Base-by-base conservation (phyloP, 2,329 filamentous ascomycete species). In the Aureobasidium sp. region DNA sequence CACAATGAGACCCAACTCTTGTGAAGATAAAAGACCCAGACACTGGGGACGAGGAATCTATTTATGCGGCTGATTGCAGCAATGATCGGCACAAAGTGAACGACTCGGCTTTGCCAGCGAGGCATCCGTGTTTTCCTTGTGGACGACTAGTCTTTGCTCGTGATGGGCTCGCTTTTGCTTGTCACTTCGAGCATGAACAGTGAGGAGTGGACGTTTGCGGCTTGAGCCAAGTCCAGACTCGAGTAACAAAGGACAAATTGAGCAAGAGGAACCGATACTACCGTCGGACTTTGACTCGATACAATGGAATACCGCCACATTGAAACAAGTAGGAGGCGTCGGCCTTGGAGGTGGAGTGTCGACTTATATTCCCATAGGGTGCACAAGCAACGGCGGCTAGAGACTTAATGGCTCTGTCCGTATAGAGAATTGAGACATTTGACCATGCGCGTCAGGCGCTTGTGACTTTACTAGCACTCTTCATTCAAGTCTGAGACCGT, bases 61-160 rank as follows among this genome's bases (percentile, higher is more conserved):
- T 61, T 61, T 61, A 61, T 61, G 47, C 37, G n/a, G n/a, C 39
- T 47, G 57, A 61, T 61, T 52, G 57, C 47, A 45, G 56, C 17
- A 48, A 25, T 41, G 56, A 59, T 39, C 42, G 44, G 17, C 34
- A 45, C 29, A 27, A 29, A 59, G 44, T 59, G 56, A 59, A 48
- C 11, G 14, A 49, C 6, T 3, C 5, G n/a, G 8, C n/a, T 20
- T 59, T 31, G 31, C 36, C 11, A 36, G 56, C 41, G 9, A 41
- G 29, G 17, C 5, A n/a, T 49, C 7, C 15, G 8, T 31, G n/a
- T 31, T 31, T 3, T 3, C 29, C 47, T 49, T 34, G 47, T 49
- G 47, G 7, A 39, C 17, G 2, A 41, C 1, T n/a, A 17, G 9
- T 4, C 6, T 20, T 49, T 48, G 56, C 25, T 48, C 14, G 42